phyloP scores from a whole-genome alignment of 805 yeast species.

The Aciculoconidium aculeatum region DNA sequence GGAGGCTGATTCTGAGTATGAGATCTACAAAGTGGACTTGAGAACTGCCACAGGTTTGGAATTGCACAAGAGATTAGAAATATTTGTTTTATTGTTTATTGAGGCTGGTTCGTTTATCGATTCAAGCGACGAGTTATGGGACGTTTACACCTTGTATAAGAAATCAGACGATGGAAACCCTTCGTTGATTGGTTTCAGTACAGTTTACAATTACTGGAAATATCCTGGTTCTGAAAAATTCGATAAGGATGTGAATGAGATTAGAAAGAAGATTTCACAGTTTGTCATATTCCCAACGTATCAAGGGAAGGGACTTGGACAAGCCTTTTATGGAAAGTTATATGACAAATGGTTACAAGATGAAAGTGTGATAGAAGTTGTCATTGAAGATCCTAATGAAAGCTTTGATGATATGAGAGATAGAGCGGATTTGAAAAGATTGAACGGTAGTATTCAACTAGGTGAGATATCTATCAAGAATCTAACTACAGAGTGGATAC shows the following conservation, averaged over 20 bases:
- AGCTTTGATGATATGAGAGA: slow-evolving; percentile 89
- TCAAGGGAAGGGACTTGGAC: slow-evolving; percentile 73
- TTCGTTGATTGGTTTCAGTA: slow-evolving; percentile 70
- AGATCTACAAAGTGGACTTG: slow-evolving; percentile 47
- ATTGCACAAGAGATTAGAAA: slow-evolving; percentile 66
- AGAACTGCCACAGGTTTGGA: slow-evolving; percentile 38
- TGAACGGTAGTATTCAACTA: slow-evolving; percentile 16
- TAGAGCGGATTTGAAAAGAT: slow-evolving; percentile 56
- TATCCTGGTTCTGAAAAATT: slow-evolving; percentile 52
- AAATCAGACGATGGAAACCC: slow-evolving; percentile 14
- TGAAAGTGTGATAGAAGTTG: slow-evolving; percentile 55
- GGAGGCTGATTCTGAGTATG: slow-evolving; percentile 37
- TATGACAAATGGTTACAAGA: slow-evolving; percentile 53
- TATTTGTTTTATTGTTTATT: slow-evolving; percentile 75
- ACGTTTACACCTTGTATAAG: slow-evolving; percentile 51
- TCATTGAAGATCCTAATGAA: slow-evolving; percentile 93
- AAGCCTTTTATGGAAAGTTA: slow-evolving; percentile 52
- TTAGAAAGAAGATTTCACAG: slow-evolving; percentile 79
- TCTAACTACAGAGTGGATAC: slow-evolving; percentile 33
- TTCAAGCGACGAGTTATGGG: slow-evolving; percentile 72
- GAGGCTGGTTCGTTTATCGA: slow-evolving; percentile 94
- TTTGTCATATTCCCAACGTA: slow-evolving; percentile 79
- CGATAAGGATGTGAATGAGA: slow-evolving; percentile 35
- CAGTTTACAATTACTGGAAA: slow-evolving; percentile 80
- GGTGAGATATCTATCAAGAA: slow-evolving; percentile 13